A percentile compares a stretch with the other conserved stretches of the same genome.
phyloP scores from a whole-genome alignment of 169 alveolate genomes.

The Eimeria necatrix region DNA sequence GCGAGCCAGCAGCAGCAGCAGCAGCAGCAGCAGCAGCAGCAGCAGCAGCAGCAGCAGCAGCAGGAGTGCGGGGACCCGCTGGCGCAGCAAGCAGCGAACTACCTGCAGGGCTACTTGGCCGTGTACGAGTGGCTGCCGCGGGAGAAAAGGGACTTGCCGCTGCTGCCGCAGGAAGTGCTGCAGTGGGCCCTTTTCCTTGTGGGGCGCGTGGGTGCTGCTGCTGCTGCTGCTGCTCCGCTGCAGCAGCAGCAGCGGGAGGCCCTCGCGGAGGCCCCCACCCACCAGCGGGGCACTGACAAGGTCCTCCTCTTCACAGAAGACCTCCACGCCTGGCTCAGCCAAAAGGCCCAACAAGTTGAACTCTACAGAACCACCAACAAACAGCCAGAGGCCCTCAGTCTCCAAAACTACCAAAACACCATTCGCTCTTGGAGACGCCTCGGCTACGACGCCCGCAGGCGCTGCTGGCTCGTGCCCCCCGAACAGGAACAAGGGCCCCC shows the following conservation, averaged over 20 bases:
- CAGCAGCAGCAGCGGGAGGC: slow-evolving; percentile 82
- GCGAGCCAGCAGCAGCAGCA: slow-evolving; percentile 24
- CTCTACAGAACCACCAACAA: slow-evolving; percentile 72
- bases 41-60: slow-evolving; percentile 34
- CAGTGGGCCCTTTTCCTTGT: slow-evolving; percentile 89
- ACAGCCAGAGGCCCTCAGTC: slow-evolving; percentile 79
- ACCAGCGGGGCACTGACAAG: slow-evolving; percentile 82
- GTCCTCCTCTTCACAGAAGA: slow-evolving; percentile 81
- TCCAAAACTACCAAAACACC: slow-evolving; percentile 51
- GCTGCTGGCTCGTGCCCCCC: slow-evolving; percentile 48
- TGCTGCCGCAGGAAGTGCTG: slow-evolving; percentile 90
- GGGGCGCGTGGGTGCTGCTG: slow-evolving; percentile 74
- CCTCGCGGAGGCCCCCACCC: slow-evolving; percentile 83
- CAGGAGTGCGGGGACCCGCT: neutral
- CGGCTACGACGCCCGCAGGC: slow-evolving; percentile 26
- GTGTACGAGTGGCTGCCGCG: slow-evolving; percentile 76
- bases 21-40: slow-evolving; percentile 22
- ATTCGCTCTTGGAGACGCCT: slow-evolving; percentile 34
- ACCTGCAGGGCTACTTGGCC: slow-evolving; percentile 40
- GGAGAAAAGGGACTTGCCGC: slow-evolving; percentile 82
- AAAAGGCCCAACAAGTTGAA: slow-evolving; percentile 73
- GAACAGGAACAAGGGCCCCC: neutral
- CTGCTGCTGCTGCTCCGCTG: too few species aligned
- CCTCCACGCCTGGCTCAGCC: slow-evolving; percentile 76
- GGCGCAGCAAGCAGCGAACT: slow-evolving; percentile 40